These are phyloP conservation scores for Pachysandra terminalis DNA, from an alignment of 164 flowering plant genomes.

Conservation along the genomic window DNA sequence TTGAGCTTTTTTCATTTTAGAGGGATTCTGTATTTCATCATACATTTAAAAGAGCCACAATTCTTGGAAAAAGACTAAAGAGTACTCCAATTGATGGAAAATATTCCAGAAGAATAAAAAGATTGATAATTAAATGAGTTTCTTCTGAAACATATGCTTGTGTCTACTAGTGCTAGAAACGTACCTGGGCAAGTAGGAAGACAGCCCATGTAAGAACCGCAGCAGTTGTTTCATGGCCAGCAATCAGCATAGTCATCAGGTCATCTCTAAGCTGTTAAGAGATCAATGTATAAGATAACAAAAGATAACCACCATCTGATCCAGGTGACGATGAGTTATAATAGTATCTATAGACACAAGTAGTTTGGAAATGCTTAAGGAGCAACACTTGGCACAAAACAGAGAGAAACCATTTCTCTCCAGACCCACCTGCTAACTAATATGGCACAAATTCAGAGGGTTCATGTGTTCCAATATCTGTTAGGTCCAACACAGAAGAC, in stretches of 20 bases:
- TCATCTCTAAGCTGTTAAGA: conserved; percentile 86
- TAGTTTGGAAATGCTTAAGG: background rate
- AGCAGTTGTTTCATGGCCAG: conserved; percentile 99
- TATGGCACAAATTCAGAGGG: background rate
- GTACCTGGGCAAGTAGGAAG: conserved; percentile 89
- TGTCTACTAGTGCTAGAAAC: conserved; percentile 1
- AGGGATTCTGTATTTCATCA: conserved; percentile 61
- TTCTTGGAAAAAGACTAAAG: background rate
- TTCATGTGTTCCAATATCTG: background rate
- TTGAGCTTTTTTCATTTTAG: conserved; percentile 89
- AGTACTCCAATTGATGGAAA: background rate
- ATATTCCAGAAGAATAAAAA: background rate
- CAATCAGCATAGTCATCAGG: conserved; percentile 98
- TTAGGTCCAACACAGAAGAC: background rate
- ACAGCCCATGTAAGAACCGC: conserved; percentile 99
- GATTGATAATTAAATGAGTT: background rate
- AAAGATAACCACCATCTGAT: background rate
- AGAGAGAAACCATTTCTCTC: background rate
- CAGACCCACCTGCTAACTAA: background rate
- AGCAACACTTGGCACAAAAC: conserved; percentile 3
- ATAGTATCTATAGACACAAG: background rate
- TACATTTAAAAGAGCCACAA: background rate
- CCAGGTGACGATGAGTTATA: background rate
- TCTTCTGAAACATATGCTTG: background rate
- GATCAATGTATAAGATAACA: background rate